These are phyloP conservation scores for Peniophora sp. DNA, from an alignment of 1,284 basidiomycete species.

Conservation along the genomic window DNA sequence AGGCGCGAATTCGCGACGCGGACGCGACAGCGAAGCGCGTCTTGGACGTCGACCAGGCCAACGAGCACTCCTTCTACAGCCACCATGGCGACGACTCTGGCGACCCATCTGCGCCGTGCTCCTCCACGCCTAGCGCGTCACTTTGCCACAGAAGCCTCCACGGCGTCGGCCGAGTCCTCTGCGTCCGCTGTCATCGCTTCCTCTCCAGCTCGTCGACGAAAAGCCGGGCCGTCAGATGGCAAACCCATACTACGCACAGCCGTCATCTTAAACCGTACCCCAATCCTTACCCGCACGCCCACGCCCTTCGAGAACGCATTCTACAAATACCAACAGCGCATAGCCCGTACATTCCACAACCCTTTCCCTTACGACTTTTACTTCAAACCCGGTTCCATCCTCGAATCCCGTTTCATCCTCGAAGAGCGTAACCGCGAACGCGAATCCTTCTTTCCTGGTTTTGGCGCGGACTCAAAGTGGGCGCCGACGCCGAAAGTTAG, in stretches of 20 bases:
- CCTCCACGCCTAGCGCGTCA: not conserved
- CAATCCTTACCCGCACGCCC: slow-evolving; percentile 73
- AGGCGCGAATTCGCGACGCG: no score
- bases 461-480: slow-evolving; percentile 22
- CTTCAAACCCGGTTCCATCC: slow-evolving; percentile 88
- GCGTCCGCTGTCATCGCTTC: slow-evolving; percentile 9
- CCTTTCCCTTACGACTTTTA: slow-evolving; percentile 90
- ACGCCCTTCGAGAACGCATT: slow-evolving; percentile 80
- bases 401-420: slow-evolving; percentile 74
- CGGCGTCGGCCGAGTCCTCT: not conserved
- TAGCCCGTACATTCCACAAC: slow-evolving; percentile 82
- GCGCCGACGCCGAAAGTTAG: slow-evolving; percentile 38
- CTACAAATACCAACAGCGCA: slow-evolving; percentile 78
- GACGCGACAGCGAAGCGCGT: no score
- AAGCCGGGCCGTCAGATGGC: slow-evolving; percentile 13
- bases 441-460: slow-evolving; percentile 60
- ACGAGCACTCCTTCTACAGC: not conserved
- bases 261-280: slow-evolving; percentile 79
- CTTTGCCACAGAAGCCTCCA: not conserved
- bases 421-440: slow-evolving; percentile 68
- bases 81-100: not conserved
- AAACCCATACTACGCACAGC: slow-evolving; percentile 32
- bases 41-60: no score
- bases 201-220: slow-evolving; percentile 8
- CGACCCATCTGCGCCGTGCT: not conserved